Evolutionary conservation across 768 basidiomycete genomes (phyloP), one percentile per base, ranked within the genome.

Genomic region (Glaciozyma martinii): DNA sequence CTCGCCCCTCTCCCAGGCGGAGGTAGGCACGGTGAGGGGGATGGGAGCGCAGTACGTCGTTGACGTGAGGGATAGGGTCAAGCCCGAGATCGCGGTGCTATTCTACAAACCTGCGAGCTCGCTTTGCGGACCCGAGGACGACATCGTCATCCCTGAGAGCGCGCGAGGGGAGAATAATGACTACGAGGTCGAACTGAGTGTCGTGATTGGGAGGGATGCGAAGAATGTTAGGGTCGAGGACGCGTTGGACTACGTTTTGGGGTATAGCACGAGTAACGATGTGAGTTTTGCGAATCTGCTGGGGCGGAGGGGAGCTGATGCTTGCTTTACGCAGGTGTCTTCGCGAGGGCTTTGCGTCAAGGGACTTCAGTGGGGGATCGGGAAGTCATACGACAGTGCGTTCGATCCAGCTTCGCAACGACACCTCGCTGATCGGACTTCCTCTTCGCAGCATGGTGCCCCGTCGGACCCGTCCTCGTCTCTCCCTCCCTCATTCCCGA

Each of bases 171-270:
- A 63, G 50, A 60, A 65, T 42, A 74, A 68, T 50, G 76, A 77
- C 58, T 76, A 76, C 61, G 76, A 78, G 63, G 65, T 72, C 25
- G 76, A 77, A 62, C 61, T 76, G 46, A 75, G 70, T 16, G 65
- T 77, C 27, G 75, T 78, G 3, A 73, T 78, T 25, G 76, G 76
- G 16, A 73, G 72, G 62, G 63, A 64, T 1, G 68, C 63, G 40
- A 76, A 75, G 66, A 71, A 77, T 54, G 74, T 76, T 15, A 46
- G 40, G 0, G 77, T 75, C 60, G 70, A 67, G 16, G 73, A 77
- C 5, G 76, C 76, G 16, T 62, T 76, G 66, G 62, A 73, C 23
- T 75, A 76, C 61, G 71, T 77, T 1, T 63, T 72, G 0, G 76
- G 74, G 52, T 77, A 63, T 42, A 47, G 73, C 16, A 73, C 73